Conservation (phyloP, 73 alveolate genomes). For the Stentor coeruleus region DNA sequence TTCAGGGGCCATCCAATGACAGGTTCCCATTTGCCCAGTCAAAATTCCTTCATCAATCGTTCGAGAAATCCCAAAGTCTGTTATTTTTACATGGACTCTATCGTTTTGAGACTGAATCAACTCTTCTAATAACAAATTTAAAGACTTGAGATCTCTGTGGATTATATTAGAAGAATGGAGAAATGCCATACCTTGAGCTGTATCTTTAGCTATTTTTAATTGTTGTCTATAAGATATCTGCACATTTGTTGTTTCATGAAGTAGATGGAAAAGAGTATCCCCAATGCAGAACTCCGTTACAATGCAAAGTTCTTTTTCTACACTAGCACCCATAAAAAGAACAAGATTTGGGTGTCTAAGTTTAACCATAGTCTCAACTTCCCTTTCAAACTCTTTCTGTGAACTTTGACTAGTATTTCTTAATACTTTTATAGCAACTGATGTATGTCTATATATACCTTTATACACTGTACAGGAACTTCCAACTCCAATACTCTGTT, state of each 20-base stretch:
- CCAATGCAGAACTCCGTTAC: conserved; percentile 96
- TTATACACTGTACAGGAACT: conserved; percentile 69
- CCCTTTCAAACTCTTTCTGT: conserved; percentile 90
- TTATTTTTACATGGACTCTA: conserved; percentile 71
- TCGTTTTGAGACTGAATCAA: conserved; percentile 55
- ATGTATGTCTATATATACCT: conserved; percentile 78
- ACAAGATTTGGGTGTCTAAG: conserved; percentile 95
- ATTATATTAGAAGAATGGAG: conserved; percentile 89
- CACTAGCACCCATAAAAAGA: conserved; percentile 78
- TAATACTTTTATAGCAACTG: conserved; percentile 82
- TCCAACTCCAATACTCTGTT: conserved; percentile 64
- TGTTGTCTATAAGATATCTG: conserved; percentile 78
- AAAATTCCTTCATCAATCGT: conserved; percentile 58
- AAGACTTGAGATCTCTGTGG: conserved; percentile 93
- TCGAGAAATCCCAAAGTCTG: conserved; percentile 94
- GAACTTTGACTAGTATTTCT: conserved; percentile 45
- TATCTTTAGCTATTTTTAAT: conserved; percentile 74
- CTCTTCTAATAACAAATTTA: conserved; percentile 76
- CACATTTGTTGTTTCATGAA: conserved; percentile 74
- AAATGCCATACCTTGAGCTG: conserved; percentile 93
- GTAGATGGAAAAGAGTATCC: conserved; percentile 82
- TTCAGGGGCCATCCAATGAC: conserved; percentile 99
- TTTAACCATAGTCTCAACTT: conserved; percentile 94
- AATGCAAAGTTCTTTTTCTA: conserved; percentile 69
- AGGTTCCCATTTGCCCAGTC: conserved; percentile 97